These are phyloP conservation scores for Aspergillus amoenus DNA, from an alignment of 2,329 filamentous ascomycete genomes.

Conservation along the genomic window DNA sequence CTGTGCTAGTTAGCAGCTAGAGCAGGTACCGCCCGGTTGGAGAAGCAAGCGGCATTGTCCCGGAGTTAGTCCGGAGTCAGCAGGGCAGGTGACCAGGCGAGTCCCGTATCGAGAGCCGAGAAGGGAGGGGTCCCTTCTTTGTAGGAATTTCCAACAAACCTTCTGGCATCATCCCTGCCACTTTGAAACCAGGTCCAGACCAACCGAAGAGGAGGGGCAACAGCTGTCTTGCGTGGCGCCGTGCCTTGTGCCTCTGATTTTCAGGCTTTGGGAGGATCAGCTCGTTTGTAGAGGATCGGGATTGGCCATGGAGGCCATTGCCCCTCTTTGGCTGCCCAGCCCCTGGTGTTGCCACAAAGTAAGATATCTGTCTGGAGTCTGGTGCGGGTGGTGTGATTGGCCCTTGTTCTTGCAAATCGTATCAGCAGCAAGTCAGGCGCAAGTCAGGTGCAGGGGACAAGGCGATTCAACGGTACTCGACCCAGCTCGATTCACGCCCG, in stretches of 20 bases:
- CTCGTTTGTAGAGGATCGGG: neutral
- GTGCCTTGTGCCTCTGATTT: neutral
- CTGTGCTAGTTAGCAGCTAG: constrained; percentile 1
- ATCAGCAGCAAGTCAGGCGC: no score
- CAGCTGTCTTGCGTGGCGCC: neutral
- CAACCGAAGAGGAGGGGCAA: neutral
- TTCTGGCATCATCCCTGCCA: neutral
- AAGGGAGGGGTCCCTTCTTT: neutral
- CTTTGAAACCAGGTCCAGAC: constrained; percentile 4
- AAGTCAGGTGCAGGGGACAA: no score
- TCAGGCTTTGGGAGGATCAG: neutral
- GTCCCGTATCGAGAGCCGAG: neutral
- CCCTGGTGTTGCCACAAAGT: constrained; percentile 5
- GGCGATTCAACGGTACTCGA: neutral
- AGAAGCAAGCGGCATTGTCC: no score
- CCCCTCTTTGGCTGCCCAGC: neutral
- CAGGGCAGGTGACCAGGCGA: neutral
- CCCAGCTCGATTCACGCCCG: neutral
- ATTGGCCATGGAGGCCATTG: neutral
- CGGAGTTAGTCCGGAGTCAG: neutral
- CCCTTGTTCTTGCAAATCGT: neutral
- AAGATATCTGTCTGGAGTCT: neutral
- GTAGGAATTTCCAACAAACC: neutral
- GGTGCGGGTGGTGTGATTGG: constrained; percentile 5
- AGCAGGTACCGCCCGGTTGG: neutral